These are phyloP conservation scores for Lactarius hatsudake DNA, from an alignment of 768 basidiomycete species.

Conservation along the genomic window DNA sequence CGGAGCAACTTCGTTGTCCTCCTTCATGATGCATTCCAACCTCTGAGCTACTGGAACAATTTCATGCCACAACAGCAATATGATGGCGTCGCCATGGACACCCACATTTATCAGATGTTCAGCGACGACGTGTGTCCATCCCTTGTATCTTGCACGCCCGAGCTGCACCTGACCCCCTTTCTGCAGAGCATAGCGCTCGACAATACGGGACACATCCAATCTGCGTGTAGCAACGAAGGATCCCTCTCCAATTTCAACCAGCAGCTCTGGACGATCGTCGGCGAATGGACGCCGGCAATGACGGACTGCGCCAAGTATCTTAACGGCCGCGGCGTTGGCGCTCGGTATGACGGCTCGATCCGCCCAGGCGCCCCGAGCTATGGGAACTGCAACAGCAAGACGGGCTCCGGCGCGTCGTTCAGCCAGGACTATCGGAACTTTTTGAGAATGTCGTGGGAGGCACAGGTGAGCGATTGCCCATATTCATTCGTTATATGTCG, in stretches of 20 bases:
- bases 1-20: conserved; percentile 59
- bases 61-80: conserved; percentile 52
- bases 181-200: conserved; percentile 45
- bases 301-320: conserved; percentile 81
- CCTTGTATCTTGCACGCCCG: background rate
- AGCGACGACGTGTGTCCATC: conserved; percentile 43
- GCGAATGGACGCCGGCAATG: conserved; percentile 81
- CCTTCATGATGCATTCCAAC: conserved; percentile 79
- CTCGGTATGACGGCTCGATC: conserved; percentile 54
- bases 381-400: conserved; percentile 71
- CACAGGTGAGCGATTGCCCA: conserved; percentile 49
- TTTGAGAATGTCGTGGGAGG: conserved; percentile 81
- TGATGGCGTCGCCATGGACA: conserved; percentile 74
- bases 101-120: conserved; percentile 79
- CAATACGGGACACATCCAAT: conserved; percentile 54
- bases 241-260: conserved; percentile 44
- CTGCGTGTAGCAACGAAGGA: conserved; percentile 51
- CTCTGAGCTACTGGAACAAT: conserved; percentile 64
- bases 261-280: conserved; percentile 78
- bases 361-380: conserved; percentile 60
- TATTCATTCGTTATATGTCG: background rate
- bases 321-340: conserved; percentile 76
- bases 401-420: conserved; percentile 73
- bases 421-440: conserved; percentile 77
- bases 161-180: background rate